These are phyloP conservation scores for Wolfiporia cocos DNA, from an alignment of 1,284 basidiomycete species.

Conservation along the genomic window DNA sequence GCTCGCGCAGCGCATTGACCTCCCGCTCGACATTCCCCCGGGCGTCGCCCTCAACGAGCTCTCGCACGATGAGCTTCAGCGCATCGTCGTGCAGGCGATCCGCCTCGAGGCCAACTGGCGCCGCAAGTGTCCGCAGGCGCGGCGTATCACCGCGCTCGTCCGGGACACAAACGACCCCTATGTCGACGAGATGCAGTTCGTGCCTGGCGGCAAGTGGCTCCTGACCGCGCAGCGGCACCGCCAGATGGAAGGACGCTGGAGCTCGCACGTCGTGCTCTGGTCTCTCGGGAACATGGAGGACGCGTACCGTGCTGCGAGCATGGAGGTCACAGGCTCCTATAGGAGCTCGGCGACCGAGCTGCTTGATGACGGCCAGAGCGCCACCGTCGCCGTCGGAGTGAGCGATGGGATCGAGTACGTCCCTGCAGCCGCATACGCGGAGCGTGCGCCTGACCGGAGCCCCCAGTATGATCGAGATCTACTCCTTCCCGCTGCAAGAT, in stretches of 20 bases:
- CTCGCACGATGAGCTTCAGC: constrained; percentile 28
- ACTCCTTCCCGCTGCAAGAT: constrained; percentile 18
- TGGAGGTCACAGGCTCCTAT: constrained; percentile 30
- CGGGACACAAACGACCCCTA: constrained; percentile 27
- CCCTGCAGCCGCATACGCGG: background rate
- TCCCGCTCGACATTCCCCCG: constrained; percentile 31
- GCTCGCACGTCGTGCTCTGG: constrained; percentile 36
- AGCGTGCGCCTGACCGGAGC: no score
- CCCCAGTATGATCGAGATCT: constrained; percentile 24
- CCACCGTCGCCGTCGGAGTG: constrained; percentile 28
- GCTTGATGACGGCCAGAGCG: constrained; percentile 18
- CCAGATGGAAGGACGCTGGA: constrained; percentile 20
- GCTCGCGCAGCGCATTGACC: constrained; percentile 22
- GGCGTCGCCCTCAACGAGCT: constrained; percentile 22
- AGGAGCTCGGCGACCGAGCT: constrained; percentile 28
- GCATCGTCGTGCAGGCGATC: constrained; percentile 34
- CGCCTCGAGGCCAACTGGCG: constrained; percentile 49
- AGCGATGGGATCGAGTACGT: constrained; percentile 23
- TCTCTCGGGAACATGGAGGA: constrained; percentile 25
- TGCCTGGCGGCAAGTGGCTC: constrained; percentile 39
- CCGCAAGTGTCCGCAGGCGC: constrained; percentile 28
- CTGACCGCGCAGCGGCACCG: constrained; percentile 35
- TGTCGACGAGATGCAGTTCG: constrained; percentile 37
- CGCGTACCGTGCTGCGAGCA: constrained; percentile 26
- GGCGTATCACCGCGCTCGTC: constrained; percentile 29